Conservation (phyloP, 139 green algal species). For the Auxenochlorella protothecoides region DNA sequence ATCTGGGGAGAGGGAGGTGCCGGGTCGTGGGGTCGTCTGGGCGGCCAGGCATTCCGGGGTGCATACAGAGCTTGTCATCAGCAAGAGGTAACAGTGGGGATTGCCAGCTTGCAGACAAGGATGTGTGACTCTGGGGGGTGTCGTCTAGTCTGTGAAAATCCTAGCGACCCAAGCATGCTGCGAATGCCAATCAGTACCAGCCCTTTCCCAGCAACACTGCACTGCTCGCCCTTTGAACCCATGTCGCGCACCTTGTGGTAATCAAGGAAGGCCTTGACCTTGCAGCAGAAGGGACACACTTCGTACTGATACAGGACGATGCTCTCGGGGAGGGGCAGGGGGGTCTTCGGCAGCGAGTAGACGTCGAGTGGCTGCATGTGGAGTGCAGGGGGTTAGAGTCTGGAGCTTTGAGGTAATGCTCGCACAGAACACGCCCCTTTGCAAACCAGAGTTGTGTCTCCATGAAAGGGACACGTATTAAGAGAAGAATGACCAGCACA, state of each 20-base stretch:
- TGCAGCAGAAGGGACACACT: constrained; percentile 97
- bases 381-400: too few species aligned
- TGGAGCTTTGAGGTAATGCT: too few species aligned
- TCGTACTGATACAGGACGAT: constrained; percentile 89
- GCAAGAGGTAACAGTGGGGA: neutral
- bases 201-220: neutral
- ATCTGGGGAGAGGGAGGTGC: constrained; percentile 38
- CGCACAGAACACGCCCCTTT: too few species aligned
- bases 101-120: neutral
- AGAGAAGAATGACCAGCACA: too few species aligned
- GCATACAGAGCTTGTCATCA: too few species aligned
- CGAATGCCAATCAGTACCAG: neutral
- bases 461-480: too few species aligned
- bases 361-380: constrained; percentile 5
- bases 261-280: constrained; percentile 93
- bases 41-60: too few species aligned
- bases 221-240: neutral
- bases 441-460: too few species aligned
- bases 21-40: neutral
- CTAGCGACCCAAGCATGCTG: too few species aligned
- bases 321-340: constrained; percentile 18
- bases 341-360: constrained; percentile 2
- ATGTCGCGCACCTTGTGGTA: constrained; percentile 63
- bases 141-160: too few species aligned
- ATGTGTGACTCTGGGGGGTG: neutral